These are phyloP conservation scores for Cryptomeria japonica DNA, from an alignment of 75 land plant genomes.

Conservation along the genomic window DNA sequence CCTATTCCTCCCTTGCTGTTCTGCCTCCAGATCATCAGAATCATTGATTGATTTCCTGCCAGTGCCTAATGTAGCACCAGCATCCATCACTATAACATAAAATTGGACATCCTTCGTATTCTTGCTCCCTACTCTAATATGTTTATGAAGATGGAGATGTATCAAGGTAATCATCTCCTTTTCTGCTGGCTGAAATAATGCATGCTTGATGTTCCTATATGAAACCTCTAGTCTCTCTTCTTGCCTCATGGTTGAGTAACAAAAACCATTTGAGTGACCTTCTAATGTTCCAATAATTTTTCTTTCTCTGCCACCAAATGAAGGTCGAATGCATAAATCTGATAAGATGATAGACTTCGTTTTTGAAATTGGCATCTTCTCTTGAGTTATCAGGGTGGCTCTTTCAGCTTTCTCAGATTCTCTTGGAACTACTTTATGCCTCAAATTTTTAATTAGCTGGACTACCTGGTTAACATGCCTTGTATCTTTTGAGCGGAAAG, in stretches of 20 bases:
- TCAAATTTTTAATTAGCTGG: slow-evolving; percentile 44
- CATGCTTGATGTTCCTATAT: slow-evolving; percentile 53
- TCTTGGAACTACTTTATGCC: slow-evolving; percentile 38
- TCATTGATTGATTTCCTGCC: slow-evolving; percentile 31
- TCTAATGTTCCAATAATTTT: slow-evolving; percentile 47
- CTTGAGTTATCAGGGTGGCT: slow-evolving; percentile 38
- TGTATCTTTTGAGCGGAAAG: slow-evolving; percentile 39
- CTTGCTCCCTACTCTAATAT: slow-evolving; percentile 48
- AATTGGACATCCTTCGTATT: slow-evolving; percentile 59
- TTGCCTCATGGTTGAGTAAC: slow-evolving; percentile 48
- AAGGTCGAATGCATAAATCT: slow-evolving; percentile 48
- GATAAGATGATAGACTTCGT: slow-evolving; percentile 44
- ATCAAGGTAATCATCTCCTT: slow-evolving; percentile 49
- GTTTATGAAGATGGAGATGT: slow-evolving; percentile 49
- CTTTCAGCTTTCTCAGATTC: slow-evolving; percentile 48
- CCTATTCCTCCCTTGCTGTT: slow-evolving; percentile 45
- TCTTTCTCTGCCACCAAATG: slow-evolving; percentile 44
- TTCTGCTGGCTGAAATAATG: slow-evolving; percentile 54
- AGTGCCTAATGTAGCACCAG: slow-evolving; percentile 33
- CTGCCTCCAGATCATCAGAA: slow-evolving; percentile 46
- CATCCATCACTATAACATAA: slow-evolving; percentile 48
- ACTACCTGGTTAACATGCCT: slow-evolving; percentile 50
- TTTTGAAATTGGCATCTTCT: slow-evolving; percentile 35
- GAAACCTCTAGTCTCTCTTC: slow-evolving; percentile 45
- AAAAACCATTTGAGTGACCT: slow-evolving; percentile 40